A percentile compares a stretch with the other conserved stretches of the same genome.
Conservation (phyloP, 83 land plant species). For the Larix sibirica region DNA sequence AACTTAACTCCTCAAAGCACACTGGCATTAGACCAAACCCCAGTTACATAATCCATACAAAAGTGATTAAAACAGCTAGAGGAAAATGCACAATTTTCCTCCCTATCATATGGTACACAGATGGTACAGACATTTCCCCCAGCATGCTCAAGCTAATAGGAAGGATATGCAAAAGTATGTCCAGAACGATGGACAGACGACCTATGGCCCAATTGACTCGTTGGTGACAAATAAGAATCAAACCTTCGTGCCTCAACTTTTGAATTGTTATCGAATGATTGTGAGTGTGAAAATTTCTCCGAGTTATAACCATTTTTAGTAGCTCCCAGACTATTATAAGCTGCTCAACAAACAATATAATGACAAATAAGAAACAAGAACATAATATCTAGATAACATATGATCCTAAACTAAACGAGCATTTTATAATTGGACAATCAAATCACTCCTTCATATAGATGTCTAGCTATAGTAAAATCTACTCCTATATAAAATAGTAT, state of each 20-base stretch:
- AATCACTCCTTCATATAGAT: too few species aligned
- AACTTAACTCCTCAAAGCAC: neutral
- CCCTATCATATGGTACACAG: neutral
- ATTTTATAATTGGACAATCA: neutral
- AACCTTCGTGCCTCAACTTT: slow-evolving; percentile 3
- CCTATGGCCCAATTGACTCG: neutral
- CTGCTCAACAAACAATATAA: slow-evolving; percentile 10
- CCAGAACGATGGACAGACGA: slow-evolving; percentile 4
- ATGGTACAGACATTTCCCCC: neutral
- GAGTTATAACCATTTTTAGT: slow-evolving; percentile 8
- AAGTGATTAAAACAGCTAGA: neutral
- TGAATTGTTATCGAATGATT: neutral
- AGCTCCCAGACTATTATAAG: slow-evolving; percentile 17
- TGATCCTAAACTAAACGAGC: neutral
- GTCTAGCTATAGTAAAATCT: too few species aligned
- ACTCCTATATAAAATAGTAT: too few species aligned
- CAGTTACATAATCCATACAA: neutral
- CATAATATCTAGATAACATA: neutral
- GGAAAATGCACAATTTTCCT: neutral
- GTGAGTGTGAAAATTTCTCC: slow-evolving; percentile 16
- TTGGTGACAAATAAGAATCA: slow-evolving; percentile 10
- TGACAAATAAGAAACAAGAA: neutral
- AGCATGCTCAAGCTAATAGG: slow-evolving; percentile 4
- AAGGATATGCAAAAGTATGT: slow-evolving; percentile 12
- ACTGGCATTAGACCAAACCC: neutral